Conservation (phyloP, 2,329 filamentous ascomycete genomes). For the Tolypocladium pustulatum region DNA sequence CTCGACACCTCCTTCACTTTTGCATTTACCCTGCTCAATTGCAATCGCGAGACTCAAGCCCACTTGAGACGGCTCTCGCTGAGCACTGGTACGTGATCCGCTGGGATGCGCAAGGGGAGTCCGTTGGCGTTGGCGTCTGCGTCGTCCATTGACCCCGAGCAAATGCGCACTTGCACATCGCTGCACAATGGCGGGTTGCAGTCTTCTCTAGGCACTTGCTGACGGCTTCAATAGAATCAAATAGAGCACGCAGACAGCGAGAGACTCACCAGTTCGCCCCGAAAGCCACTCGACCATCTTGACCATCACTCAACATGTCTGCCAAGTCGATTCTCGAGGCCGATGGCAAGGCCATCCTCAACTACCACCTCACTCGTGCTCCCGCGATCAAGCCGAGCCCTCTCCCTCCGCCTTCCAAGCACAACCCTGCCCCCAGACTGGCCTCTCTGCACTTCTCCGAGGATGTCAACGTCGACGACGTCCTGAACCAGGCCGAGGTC, state of each 20-base stretch:
- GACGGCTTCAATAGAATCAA: background rate
- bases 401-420: slow-evolving; percentile 70
- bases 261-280: background rate
- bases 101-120: background rate
- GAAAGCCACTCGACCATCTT: slow-evolving; percentile 9
- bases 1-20: background rate
- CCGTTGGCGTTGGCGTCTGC: background rate
- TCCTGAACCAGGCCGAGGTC: slow-evolving; percentile 91
- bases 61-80: slow-evolving; percentile 5
- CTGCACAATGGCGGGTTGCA: background rate
- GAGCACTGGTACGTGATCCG: slow-evolving; percentile 6
- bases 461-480: slow-evolving; percentile 68
- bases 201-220: slow-evolving; percentile 3
- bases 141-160: background rate
- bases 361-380: slow-evolving; percentile 98
- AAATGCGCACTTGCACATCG: background rate
- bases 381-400: slow-evolving; percentile 96
- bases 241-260: slow-evolving; percentile 2
- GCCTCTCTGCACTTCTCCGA: slow-evolving; percentile 90
- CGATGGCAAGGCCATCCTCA: slow-evolving; percentile 99
- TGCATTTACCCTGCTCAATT: slow-evolving; percentile 1
- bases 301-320: slow-evolving; percentile 27
- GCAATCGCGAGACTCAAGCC: slow-evolving; percentile 1
- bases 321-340: slow-evolving; percentile 96
- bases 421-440: slow-evolving; percentile 87